Base-by-base conservation (phyloP, 768 basidiomycete species). In the Agrocybe praecox region DNA sequence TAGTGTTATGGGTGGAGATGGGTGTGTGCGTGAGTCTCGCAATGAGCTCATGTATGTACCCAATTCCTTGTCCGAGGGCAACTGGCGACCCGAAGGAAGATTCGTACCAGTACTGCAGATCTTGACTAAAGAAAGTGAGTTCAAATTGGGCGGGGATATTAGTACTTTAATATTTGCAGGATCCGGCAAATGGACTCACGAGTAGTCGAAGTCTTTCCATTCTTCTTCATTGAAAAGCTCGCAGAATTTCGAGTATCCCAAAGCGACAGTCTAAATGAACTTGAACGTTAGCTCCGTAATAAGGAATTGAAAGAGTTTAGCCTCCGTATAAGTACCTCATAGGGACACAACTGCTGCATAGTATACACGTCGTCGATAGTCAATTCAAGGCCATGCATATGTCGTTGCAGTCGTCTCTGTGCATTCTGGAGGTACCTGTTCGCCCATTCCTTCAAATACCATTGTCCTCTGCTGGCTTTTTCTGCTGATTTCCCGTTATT, bases 171-270 rank as follows among this genome's bases (percentile, higher is more conserved):
- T n/a, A n/a, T n/a, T n/a, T n/a, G n/a, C n/a, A n/a, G n/a, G n/a
- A n/a, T n/a, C n/a, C n/a, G n/a, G n/a, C n/a, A n/a, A 14, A 40
- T 8, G 52, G 74, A 74, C 73, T 48, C 64, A 65, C n/a, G 81
- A 75, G 55, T 94, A 92, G 61, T 88, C 84, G 65, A 84, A 92
- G 0, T 86, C 86, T 63, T 86, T 80, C 91, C 90, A 94, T 66
- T 93, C 92, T 26, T 87, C 84, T 63, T 89, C 80, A 0, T 88
- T 90, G 71, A 94, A 94, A 14, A 93, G 69, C 42, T 79, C 82
- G 59, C 91, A 94, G 69, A 93, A 94, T 43, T 79, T 75, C 11
- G 90, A 91, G 64, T 84, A 91, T 1, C 89, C 90, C 6, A 92
- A 82, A 0, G 89, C 82, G 44, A 92, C 90, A 24, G 91, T 90